These are phyloP conservation scores for Aspergillus sojae DNA, from an alignment of 2,329 filamentous ascomycete genomes.

Conservation along the genomic window DNA sequence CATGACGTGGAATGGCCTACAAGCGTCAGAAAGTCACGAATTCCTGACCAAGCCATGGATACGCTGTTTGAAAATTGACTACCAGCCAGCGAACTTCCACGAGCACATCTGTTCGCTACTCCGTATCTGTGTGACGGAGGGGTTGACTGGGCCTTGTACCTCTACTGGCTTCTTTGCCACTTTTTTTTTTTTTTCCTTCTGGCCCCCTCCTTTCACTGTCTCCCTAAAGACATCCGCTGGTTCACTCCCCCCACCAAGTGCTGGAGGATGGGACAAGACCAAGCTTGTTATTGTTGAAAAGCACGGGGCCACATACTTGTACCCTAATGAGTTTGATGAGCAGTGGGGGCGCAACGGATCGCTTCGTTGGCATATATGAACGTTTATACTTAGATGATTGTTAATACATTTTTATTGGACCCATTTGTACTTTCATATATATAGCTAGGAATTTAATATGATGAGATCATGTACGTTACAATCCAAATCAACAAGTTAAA, in stretches of 20 bases:
- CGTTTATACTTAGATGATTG: slow-evolving; percentile 19
- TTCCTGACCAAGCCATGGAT: not conserved
- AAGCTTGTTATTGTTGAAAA: slow-evolving; percentile 20
- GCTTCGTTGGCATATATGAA: slow-evolving; percentile 15
- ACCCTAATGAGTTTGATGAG: slow-evolving; percentile 26
- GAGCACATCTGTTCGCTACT: not conserved
- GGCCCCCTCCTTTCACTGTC: slow-evolving; percentile 17
- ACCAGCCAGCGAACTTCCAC: not conserved
- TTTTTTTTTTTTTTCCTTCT: not conserved
- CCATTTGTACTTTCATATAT: not conserved
- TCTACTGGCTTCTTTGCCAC: not conserved
- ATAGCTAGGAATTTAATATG: slow-evolving; percentile 6
- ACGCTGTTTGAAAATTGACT: not conserved
- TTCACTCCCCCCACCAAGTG: slow-evolving; percentile 25
- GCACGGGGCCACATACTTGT: slow-evolving; percentile 19
- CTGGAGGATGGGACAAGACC: slow-evolving; percentile 21
- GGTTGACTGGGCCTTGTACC: not conserved
- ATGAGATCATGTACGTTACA: not conserved
- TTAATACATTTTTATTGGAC: slow-evolving; percentile 13
- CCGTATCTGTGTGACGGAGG: not conserved
- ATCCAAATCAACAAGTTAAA: not conserved
- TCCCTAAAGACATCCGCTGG: slow-evolving; percentile 18
- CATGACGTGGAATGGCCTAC: slow-evolving; percentile 13
- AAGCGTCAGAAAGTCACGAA: not conserved
- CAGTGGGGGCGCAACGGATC: slow-evolving; percentile 22